Base-by-base conservation (phyloP, 768 basidiomycete species). In the Amanita exitialis region DNA sequence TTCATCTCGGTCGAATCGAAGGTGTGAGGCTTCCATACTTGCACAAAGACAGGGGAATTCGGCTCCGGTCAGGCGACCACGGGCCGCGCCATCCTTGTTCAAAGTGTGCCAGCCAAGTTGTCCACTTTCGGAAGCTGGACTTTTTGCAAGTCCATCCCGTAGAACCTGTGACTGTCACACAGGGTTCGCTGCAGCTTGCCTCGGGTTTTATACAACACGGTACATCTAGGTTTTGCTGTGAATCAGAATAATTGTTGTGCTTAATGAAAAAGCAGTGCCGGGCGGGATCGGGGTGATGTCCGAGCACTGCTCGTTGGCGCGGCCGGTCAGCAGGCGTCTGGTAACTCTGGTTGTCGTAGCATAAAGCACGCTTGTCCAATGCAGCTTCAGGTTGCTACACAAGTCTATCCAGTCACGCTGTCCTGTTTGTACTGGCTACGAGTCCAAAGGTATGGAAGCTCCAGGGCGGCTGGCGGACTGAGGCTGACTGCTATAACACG, bases 401-500 rank as follows among this genome's bases (percentile, higher is more conserved):
- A 32, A 32, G 12, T 30, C 32, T 32, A 32, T 13, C 13, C 12
- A 30, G 10, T 4, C 21, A 43, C 32, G 13, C 21, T 36, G 20
- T 21, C 10, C 34, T 23, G 30, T 13, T 4, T 32, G 32, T 32
- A 6, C 30, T 28, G 27, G 30, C 30, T 27, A 13, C 32, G 32
- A 32, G 12, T 32, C 32, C 32, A 32, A 20, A 34, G 32, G 44
- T 35, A 46, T 35, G 44, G 44, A 34, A 46, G 32, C 34, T 30
- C 30, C 3, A 12, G 12, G 10, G 20, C 32, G 18, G 34, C 16
- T 23, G 13, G 9, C 36, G 15, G 12, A 20, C 18, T 23, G 23
- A 49, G 35, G 18, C 44, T 30, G 21, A 30, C 27, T 30, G 35
- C 47, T 20, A 48, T 48, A 32, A 48, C 47, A 36, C 35, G 43